Evolutionary conservation across 345 rosid genomes (phyloP).

Genomic region (Adansonia digitata): DNA sequence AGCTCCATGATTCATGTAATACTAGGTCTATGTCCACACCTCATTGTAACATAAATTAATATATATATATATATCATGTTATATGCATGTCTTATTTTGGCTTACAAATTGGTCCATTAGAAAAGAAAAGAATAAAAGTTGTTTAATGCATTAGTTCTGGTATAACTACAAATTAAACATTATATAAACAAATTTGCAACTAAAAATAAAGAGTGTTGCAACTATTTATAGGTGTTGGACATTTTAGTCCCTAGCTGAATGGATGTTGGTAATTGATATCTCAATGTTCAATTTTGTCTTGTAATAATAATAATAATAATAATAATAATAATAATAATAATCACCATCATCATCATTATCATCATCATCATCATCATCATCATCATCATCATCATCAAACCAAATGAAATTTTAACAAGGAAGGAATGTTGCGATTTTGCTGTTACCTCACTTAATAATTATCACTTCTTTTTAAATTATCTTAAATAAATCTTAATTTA

Average conservation of each 20-base stretch:
- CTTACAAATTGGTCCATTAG: not conserved
- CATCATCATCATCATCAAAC: too few relatives aligned
- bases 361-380: too few relatives aligned
- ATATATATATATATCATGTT: slow-evolving; percentile 18
- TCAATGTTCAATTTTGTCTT: slow-evolving; percentile 4
- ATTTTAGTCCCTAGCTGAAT: not conserved
- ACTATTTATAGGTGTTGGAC: not conserved
- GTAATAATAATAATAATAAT: too few relatives aligned
- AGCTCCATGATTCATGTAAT: not conserved
- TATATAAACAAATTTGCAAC: not conserved
- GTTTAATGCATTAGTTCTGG: slow-evolving; percentile 17
- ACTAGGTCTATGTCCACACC: too few relatives aligned
- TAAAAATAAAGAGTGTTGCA: not conserved
- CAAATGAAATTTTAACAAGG: too few relatives aligned
- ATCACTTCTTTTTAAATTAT: too few relatives aligned
- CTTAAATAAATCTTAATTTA: too few relatives aligned
- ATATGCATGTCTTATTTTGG: slow-evolving; percentile 11
- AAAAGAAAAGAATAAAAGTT: slow-evolving; percentile 15
- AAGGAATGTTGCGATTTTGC: too few relatives aligned
- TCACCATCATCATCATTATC: too few relatives aligned
- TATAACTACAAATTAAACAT: not conserved
- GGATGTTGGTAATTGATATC: too few relatives aligned
- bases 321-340: too few relatives aligned
- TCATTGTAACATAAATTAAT: slow-evolving; percentile 26
- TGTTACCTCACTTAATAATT: too few relatives aligned